Conservation (phyloP, 2,329 filamentous ascomycete genomes). For the Ceratocystis albifundus region DNA sequence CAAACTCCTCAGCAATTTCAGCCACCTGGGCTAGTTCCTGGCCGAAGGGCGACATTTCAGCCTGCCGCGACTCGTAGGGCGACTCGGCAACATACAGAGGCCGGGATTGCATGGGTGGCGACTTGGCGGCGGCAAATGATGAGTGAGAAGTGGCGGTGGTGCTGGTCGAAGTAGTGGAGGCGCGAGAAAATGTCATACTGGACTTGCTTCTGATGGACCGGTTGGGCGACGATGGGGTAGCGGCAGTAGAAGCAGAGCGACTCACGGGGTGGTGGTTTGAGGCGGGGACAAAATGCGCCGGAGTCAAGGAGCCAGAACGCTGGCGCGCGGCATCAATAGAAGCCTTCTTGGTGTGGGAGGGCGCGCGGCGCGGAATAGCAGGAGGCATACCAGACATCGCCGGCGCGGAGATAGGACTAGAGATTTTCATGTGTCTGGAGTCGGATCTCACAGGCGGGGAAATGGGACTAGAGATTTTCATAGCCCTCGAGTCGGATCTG, state of each 20-base stretch:
- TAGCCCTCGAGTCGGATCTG: not conserved
- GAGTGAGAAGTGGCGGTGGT: constrained; percentile 13
- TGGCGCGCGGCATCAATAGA: constrained; percentile 58
- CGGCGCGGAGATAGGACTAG: constrained; percentile 20
- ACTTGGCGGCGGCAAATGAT: constrained; percentile 27
- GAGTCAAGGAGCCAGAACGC: constrained; percentile 51
- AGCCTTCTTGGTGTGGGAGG: constrained; percentile 81
- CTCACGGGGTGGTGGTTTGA: constrained; percentile 34
- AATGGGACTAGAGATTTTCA: no score
- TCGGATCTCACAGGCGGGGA: no score
- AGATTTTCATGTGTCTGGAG: not conserved
- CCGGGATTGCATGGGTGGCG: constrained; percentile 27
- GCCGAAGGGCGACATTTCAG: constrained; percentile 61
- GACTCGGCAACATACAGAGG: constrained; percentile 28
- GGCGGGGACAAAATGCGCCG: constrained; percentile 37
- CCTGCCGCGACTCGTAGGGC: constrained; percentile 26
- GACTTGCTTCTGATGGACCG: constrained; percentile 27
- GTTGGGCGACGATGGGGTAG: constrained; percentile 44
- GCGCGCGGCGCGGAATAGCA: constrained; percentile 62
- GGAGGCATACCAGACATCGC: constrained; percentile 44
- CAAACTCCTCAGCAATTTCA: constrained; percentile 84
- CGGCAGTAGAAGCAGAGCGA: constrained; percentile 47
- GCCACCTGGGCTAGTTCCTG: constrained; percentile 84
- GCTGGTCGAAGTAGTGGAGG: constrained; percentile 24
- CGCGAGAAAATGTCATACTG: constrained; percentile 25